Evolutionary conservation across 2,329 filamentous ascomycete species (phyloP).

Genomic region (Alternaria infectoria): DNA sequence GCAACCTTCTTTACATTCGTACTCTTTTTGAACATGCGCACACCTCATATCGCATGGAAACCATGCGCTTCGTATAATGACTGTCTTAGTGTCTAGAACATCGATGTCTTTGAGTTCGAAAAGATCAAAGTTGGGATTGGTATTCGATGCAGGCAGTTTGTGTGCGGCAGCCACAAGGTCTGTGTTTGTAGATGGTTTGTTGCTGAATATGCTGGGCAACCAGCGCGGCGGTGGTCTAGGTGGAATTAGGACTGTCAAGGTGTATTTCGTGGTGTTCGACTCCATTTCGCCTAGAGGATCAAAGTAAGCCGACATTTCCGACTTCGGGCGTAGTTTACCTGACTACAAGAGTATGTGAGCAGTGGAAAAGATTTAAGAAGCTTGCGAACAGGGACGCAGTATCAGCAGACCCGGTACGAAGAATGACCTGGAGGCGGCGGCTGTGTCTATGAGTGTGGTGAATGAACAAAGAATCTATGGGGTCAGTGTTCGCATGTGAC

Average conservation of each 20-base stretch:
- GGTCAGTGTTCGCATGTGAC: neutral
- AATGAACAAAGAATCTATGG: neutral
- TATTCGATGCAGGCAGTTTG: constrained; percentile 14
- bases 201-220: constrained; percentile 23
- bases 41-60: constrained; percentile 32
- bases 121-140: constrained; percentile 18
- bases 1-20: constrained; percentile 26
- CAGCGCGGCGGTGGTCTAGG: constrained; percentile 25
- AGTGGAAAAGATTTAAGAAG: too few species aligned
- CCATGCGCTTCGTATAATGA: constrained; percentile 14
- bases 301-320: constrained; percentile 12
- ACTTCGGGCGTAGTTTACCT: neutral
- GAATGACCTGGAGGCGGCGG: neutral
- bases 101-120: constrained; percentile 22
- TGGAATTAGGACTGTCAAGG: constrained; percentile 24
- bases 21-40: constrained; percentile 18
- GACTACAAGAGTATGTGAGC: neutral
- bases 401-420: neutral
- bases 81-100: constrained; percentile 19
- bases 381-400: too few species aligned
- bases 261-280: constrained; percentile 27
- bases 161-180: neutral
- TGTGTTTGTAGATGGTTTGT: constrained; percentile 6
- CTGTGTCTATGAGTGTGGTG: neutral
- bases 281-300: constrained; percentile 31